Base-by-base conservation (phyloP, 495 filamentous ascomycete genomes). In the Podospora appendiculata region DNA sequence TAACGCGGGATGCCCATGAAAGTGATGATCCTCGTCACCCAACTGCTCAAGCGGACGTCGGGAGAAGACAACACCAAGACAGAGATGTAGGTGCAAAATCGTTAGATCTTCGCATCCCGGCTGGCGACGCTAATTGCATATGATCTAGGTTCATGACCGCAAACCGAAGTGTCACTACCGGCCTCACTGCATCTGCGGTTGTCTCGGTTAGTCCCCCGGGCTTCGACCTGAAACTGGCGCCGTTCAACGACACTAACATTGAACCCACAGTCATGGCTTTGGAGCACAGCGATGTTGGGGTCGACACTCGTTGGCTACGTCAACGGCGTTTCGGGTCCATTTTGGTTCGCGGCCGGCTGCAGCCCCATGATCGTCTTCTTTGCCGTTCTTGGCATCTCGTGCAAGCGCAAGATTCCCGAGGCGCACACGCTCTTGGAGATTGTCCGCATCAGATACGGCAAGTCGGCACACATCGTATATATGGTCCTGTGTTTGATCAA, bases 291-390 rank as follows among this genome's bases (percentile, higher is more conserved):
- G n/a, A 44, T 44, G 41, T 12, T 44, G 13, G 41, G 41, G 2
- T 44, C 41, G 10, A 44, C n/a, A 3, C 41, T 44, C 4, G 41
- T 44, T 17, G 41, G 41, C 16, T 44, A 44, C 41, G 41, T 44
- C n/a, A 52, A 41, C 19, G 58, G 51, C 19, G 55, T 65, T 19
- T 56, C 53, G 2, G 53, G 53, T 9, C 53, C 53, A 1, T 52
- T 75, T 43, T 75, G 72, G 69, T 74, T 74, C 48, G 72, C 66
- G 35, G 70, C 70, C 18, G 67, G 70, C 13, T 72, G 66, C 14
- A 73, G 71, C 35, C 65, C 64, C 0, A 74, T 76, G 66, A 75
- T 76, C 49, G 62, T 73, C 16, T 64, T 76, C 41, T 78, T 78
- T 40, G 70, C 73, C 1, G 53, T 73, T 1, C 58, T 74, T 16